phyloP scores from a whole-genome alignment of 306 rosid species.

The Vicia faba region DNA sequence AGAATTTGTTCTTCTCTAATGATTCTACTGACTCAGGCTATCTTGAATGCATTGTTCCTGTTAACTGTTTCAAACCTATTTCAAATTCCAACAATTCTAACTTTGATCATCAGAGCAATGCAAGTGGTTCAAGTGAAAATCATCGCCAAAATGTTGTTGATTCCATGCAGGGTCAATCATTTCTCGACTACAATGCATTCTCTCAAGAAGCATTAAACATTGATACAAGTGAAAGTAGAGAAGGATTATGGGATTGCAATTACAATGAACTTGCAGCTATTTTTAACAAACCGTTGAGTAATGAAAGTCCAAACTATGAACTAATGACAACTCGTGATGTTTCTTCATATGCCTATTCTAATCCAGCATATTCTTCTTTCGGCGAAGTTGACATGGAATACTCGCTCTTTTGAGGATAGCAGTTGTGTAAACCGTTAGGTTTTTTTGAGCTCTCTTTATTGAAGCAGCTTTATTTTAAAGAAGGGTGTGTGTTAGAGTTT shows the following conservation, averaged over 20 bases:
- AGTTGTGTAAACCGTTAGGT: not conserved
- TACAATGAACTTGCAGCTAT: conserved; percentile 67
- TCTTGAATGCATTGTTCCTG: conserved; percentile 92
- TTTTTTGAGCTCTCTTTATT: conserved; percentile 14
- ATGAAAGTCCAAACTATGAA: conserved; percentile 37
- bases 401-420: conserved; percentile 5
- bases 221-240: conserved; percentile 44
- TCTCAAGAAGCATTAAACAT: conserved; percentile 33
- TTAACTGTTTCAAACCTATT: conserved; percentile 71
- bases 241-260: conserved; percentile 56
- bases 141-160: conserved; percentile 28
- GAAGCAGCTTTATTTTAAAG: not conserved
- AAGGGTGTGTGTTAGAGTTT: not conserved
- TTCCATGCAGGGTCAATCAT: conserved; percentile 40
- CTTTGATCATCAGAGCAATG: conserved; percentile 31
- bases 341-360: conserved; percentile 50
- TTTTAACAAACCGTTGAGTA: conserved; percentile 43
- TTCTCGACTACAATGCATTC: conserved; percentile 35
- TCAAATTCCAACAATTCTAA: conserved; percentile 36
- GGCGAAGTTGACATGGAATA: conserved; percentile 74
- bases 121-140: conserved; percentile 41
- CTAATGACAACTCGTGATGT: conserved; percentile 39
- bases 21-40: conserved; percentile 77
- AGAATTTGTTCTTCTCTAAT: conserved; percentile 58
- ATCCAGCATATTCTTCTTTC: conserved; percentile 57